phyloP scores from a whole-genome alignment of 2,329 filamentous ascomycete species.

The Balansia obtecta region DNA sequence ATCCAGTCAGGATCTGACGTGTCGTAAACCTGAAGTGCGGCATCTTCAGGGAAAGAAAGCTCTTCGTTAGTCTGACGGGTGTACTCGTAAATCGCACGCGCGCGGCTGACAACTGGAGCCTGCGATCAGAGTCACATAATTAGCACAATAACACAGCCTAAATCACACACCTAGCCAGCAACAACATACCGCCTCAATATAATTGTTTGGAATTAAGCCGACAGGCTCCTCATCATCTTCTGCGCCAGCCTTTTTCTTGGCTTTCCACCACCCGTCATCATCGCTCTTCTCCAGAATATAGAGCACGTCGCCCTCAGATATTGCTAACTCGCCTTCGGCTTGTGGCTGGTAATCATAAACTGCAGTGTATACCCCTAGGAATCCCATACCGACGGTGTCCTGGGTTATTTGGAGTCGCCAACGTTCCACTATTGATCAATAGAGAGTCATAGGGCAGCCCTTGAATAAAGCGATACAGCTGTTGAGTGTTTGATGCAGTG shows the following conservation, averaged over 20 bases:
- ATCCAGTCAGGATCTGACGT: constrained; percentile 93
- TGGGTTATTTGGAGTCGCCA: not conserved
- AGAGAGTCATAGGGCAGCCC: not conserved
- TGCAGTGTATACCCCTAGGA: constrained; percentile 81
- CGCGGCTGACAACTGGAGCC: constrained; percentile 55
- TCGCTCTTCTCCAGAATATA: constrained; percentile 75
- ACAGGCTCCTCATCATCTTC: constrained; percentile 87
- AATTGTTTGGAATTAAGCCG: constrained; percentile 86
- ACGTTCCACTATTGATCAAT: not conserved
- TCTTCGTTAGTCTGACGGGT: constrained; percentile 95
- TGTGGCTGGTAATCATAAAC: constrained; percentile 89
- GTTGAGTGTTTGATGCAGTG: not conserved
- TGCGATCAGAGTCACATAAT: constrained; percentile 18
- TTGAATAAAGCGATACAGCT: not conserved
- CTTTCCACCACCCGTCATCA: constrained; percentile 86
- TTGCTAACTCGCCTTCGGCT: constrained; percentile 71
- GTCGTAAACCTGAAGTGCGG: constrained; percentile 73
- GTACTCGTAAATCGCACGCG: constrained; percentile 96
- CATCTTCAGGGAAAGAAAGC: constrained; percentile 87
- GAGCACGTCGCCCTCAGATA: constrained; percentile 76
- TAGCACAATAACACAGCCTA: not conserved
- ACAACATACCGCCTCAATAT: constrained; percentile 69
- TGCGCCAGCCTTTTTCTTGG: constrained; percentile 73
- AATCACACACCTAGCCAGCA: too few relatives aligned
- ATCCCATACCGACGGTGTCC: constrained; percentile 53